A percentile compares a stretch with the other conserved stretches of the same genome.
Conservation (phyloP, 768 basidiomycete species). For the Galerina sulciceps region DNA sequence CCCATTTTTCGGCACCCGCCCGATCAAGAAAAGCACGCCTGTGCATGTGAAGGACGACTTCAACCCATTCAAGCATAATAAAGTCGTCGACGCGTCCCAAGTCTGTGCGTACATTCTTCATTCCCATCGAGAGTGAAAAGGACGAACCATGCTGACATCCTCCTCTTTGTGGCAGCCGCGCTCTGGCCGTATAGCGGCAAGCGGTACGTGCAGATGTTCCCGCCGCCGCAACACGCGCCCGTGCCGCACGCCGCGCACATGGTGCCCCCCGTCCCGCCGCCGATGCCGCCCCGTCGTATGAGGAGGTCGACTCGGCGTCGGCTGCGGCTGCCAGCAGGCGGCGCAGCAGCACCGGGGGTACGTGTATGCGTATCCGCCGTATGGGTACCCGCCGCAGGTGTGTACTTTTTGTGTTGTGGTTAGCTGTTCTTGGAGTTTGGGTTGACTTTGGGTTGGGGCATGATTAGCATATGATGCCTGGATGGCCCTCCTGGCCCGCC, state of each 20-base stretch:
- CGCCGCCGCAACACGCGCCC: conserved; percentile 61
- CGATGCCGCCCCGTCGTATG: conserved; percentile 79
- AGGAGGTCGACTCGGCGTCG: conserved; percentile 69
- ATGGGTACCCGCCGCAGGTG: conserved; percentile 79
- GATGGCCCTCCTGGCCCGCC: conserved; percentile 84
- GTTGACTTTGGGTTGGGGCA: not conserved
- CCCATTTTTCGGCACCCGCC: conserved; percentile 88
- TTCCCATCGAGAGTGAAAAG: not conserved
- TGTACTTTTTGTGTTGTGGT: conserved; percentile 22
- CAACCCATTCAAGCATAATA: conserved; percentile 91
- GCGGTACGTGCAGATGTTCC: conserved; percentile 81
- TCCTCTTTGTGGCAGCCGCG: conserved; percentile 48
- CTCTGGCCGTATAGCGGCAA: conserved; percentile 92
- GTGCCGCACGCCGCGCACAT: conserved; percentile 70
- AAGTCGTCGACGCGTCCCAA: conserved; percentile 74
- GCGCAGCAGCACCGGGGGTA: conserved; percentile 46
- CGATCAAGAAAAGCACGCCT: conserved; percentile 72
- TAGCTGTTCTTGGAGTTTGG: not conserved
- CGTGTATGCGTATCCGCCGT: conserved; percentile 78
- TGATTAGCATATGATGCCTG: conserved; percentile 79
- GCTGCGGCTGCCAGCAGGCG: conserved; percentile 34
- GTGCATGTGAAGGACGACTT: conserved; percentile 96
- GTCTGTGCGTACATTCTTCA: conserved; percentile 59
- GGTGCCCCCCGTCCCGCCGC: conserved; percentile 67
- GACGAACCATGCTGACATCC: not conserved